Percentiles rank a stretch among this genome's conserved stretches.
These are phyloP conservation scores for Saccharomycopsis amapae DNA, from an alignment of 805 yeast genomes.

Conservation along the genomic window DNA sequence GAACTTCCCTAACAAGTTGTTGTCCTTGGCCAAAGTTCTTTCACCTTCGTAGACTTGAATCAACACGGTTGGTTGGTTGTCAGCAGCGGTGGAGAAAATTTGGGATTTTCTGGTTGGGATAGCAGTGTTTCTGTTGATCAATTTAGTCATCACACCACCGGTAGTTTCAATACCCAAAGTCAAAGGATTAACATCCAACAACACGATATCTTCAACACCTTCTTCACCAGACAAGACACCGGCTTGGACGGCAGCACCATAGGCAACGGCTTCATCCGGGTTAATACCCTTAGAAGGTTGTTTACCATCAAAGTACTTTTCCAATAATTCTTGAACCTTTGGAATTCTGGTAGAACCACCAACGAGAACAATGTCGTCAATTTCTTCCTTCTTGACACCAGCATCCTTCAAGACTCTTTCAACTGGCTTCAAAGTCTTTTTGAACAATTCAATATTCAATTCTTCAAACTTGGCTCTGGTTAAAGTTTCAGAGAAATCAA, in stretches of 20 bases:
- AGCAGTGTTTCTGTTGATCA: constrained; percentile 90
- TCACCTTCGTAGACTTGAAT: constrained; percentile 96
- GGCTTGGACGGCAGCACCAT: constrained; percentile 99
- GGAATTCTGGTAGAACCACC: constrained; percentile 99
- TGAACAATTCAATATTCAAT: constrained; percentile 85
- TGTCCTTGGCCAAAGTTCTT: constrained; percentile 90
- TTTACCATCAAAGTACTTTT: constrained; percentile 87
- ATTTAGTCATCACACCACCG: constrained; percentile 96
- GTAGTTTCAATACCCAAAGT: constrained; percentile 95
- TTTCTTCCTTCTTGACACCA: constrained; percentile 75
- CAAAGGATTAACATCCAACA: constrained; percentile 89
- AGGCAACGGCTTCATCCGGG: constrained; percentile 99
- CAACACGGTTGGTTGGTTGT: constrained; percentile 91
- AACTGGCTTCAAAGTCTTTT: constrained; percentile 92
- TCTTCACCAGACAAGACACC: constrained; percentile 96
- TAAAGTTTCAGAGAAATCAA: constrained; percentile 90
- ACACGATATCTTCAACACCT: constrained; percentile 82
- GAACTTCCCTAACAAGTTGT: constrained; percentile 81
- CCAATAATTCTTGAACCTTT: constrained; percentile 90
- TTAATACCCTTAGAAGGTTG: constrained; percentile 95
- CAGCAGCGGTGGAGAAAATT: constrained; percentile 92
- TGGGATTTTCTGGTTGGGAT: constrained; percentile 95
- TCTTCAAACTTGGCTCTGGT: constrained; percentile 98
- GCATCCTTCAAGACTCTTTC: constrained; percentile 94
- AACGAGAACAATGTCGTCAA: constrained; percentile 92